Percentiles rank a stretch among this genome's conserved stretches.
Conservation (phyloP, 176 grass and related monocot species). For the sorghum (Sorghum bicolor) region DNA sequence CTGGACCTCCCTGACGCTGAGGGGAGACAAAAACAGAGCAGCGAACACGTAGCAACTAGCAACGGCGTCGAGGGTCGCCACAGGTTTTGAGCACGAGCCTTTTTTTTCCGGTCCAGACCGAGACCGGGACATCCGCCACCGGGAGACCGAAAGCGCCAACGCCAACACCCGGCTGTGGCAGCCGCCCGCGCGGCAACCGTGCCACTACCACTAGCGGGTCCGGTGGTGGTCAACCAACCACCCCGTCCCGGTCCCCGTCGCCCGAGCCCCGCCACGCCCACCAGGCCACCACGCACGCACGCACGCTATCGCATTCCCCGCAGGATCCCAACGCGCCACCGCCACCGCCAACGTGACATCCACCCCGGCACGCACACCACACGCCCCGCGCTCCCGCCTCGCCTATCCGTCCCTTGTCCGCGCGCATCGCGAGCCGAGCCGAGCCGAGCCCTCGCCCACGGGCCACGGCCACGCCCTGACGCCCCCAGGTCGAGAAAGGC, state of each 20-base stretch:
- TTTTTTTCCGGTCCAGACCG: background rate
- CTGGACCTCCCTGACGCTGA: background rate
- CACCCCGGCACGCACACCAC: constrained; percentile 23
- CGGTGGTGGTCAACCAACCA: background rate
- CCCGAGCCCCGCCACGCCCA: constrained; percentile 3
- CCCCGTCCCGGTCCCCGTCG: background rate
- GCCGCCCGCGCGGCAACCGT: background rate
- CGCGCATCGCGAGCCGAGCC: background rate
- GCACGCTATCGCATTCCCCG: background rate
- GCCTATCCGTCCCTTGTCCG: background rate
- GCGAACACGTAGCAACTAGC: background rate
- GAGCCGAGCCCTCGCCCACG: background rate
- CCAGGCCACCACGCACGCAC: background rate
- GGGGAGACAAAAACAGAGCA: background rate
- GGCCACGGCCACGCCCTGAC: no score
- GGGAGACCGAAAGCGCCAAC: background rate
- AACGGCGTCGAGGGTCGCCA: background rate
- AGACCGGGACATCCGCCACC: background rate
- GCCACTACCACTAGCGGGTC: background rate
- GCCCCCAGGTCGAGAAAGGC: background rate
- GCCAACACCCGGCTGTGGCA: no score
- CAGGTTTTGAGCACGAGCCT: background rate
- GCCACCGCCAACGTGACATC: constrained; percentile 25
- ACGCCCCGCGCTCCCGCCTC: no score
- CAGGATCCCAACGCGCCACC: background rate